phyloP scores from a whole-genome alignment of 2,329 filamentous ascomycete species.

The Harringtonia lauricola region DNA sequence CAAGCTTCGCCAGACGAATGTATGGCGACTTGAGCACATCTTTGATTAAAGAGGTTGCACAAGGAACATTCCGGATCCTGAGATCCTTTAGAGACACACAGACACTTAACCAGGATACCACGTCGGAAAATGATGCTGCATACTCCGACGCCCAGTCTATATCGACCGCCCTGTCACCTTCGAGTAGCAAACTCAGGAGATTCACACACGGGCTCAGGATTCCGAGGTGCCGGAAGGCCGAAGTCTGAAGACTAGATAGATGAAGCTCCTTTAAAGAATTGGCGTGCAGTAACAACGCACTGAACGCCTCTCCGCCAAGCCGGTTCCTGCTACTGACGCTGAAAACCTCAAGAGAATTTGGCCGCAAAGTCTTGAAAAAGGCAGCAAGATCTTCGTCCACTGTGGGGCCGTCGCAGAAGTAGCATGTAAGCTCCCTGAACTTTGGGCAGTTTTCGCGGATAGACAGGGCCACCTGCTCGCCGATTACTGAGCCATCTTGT shows the following conservation, averaged over 20 bases:
- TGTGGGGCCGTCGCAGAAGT: slow-evolving; percentile 28
- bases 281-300: slow-evolving; percentile 36
- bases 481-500: slow-evolving; percentile 49
- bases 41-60: slow-evolving; percentile 39
- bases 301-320: slow-evolving; percentile 42
- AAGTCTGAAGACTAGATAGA: slow-evolving; percentile 19
- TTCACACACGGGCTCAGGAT: slow-evolving; percentile 21
- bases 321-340: slow-evolving; percentile 44
- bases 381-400: slow-evolving; percentile 45
- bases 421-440: slow-evolving; percentile 50
- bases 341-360: slow-evolving; percentile 47
- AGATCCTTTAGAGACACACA: slow-evolving; percentile 38
- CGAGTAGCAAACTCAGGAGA: slow-evolving; percentile 23
- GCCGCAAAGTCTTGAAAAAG: slow-evolving; percentile 44
- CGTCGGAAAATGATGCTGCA: slow-evolving; percentile 16
- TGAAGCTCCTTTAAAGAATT: slow-evolving; percentile 21
- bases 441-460: slow-evolving; percentile 47
- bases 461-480: slow-evolving; percentile 38
- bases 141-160: slow-evolving; percentile 12
- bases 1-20: slow-evolving; percentile 34
- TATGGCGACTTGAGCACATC: slow-evolving; percentile 29
- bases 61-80: slow-evolving; percentile 36
- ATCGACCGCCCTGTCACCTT: slow-evolving; percentile 13
- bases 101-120: slow-evolving; percentile 20
- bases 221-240: slow-evolving; percentile 18